Conservation (phyloP, 2,329 filamentous ascomycete genomes). For the Sclerotinia glacialis region DNA sequence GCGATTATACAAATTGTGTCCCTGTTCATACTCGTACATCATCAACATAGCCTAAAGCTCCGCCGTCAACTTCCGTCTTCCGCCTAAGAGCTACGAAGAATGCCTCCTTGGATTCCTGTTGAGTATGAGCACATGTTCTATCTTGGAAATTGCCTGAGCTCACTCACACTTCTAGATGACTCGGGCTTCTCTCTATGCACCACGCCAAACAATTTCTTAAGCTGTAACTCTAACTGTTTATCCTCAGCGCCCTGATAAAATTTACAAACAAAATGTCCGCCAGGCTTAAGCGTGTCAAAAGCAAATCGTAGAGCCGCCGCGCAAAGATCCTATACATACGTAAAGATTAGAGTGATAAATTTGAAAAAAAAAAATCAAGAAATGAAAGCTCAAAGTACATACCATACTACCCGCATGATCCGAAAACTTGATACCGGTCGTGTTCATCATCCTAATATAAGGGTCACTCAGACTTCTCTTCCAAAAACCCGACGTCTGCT, state of each 20-base stretch:
- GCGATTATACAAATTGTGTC: neutral
- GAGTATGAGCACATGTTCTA: slow-evolving; percentile 16
- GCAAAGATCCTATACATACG: slow-evolving; percentile 74
- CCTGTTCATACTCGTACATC: slow-evolving; percentile 1
- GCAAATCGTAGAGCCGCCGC: slow-evolving; percentile 79
- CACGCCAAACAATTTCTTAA: slow-evolving; percentile 73
- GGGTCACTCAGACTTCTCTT: slow-evolving; percentile 92
- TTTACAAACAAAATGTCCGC: slow-evolving; percentile 94
- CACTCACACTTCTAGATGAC: slow-evolving; percentile 76
- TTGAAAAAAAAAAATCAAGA: neutral
- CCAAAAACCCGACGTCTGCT: slow-evolving; percentile 72
- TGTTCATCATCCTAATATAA: slow-evolving; percentile 99
- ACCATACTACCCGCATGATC: slow-evolving; percentile 97
- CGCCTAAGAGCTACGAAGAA: slow-evolving; percentile 80
- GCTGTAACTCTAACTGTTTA: slow-evolving; percentile 68
- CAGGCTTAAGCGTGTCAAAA: slow-evolving; percentile 74
- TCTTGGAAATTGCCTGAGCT: neutral
- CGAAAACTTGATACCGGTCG: slow-evolving; percentile 78
- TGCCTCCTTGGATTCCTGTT: slow-evolving; percentile 76
- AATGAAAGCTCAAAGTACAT: slow-evolving; percentile 41
- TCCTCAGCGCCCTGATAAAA: slow-evolving; percentile 94
- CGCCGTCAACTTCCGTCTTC: slow-evolving; percentile 48
- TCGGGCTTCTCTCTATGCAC: slow-evolving; percentile 90
- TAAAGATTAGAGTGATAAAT: neutral
- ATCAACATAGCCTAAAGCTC: slow-evolving; percentile 10